A percentile compares a stretch with the other conserved stretches of the same genome.
Evolutionary conservation across 2,329 filamentous ascomycete genomes (phyloP).

Genomic region (Botrytis fragariae): DNA sequence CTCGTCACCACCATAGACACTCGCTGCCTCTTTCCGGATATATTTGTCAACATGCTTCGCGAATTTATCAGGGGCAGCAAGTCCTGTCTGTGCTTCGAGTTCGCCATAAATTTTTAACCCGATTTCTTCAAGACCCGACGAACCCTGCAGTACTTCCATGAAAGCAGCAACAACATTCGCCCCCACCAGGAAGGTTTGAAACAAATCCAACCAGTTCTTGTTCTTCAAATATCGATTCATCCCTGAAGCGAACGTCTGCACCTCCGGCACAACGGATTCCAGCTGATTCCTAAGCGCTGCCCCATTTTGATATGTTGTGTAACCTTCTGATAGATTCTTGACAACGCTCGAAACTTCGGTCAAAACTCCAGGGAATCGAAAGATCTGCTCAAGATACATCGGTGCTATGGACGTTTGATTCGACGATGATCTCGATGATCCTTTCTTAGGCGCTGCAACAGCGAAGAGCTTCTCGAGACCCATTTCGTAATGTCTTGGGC

Average conservation of each 20-base stretch:
- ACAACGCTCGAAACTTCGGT: slow-evolving; percentile 18
- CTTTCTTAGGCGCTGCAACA: slow-evolving; percentile 11
- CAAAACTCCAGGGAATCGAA: slow-evolving; percentile 15
- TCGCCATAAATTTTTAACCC: slow-evolving; percentile 19
- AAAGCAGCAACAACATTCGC: slow-evolving; percentile 20
- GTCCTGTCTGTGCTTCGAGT: slow-evolving; percentile 23
- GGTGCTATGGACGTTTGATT: neutral
- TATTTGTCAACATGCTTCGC: slow-evolving; percentile 24
- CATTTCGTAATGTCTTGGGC: neutral
- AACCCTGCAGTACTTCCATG: slow-evolving; percentile 21
- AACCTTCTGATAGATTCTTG: slow-evolving; percentile 21
- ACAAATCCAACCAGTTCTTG: slow-evolving; percentile 17
- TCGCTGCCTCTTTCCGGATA: slow-evolving; percentile 21
- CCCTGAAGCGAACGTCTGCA: slow-evolving; percentile 18
- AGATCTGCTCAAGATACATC: slow-evolving; percentile 15
- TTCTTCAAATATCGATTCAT: slow-evolving; percentile 21
- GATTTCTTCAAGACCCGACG: slow-evolving; percentile 15
- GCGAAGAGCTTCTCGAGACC: slow-evolving; percentile 18
- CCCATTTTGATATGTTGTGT: slow-evolving; percentile 21
- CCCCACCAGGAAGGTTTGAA: slow-evolving; percentile 18
- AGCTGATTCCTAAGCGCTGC: slow-evolving; percentile 19
- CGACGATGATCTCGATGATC: slow-evolving; percentile 8
- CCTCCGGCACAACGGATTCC: slow-evolving; percentile 17
- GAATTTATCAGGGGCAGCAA: slow-evolving; percentile 23
- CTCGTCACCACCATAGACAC: slow-evolving; percentile 22